phyloP scores from a whole-genome alignment of 768 basidiomycete species.

The Tricholoma bakamatsutake region DNA sequence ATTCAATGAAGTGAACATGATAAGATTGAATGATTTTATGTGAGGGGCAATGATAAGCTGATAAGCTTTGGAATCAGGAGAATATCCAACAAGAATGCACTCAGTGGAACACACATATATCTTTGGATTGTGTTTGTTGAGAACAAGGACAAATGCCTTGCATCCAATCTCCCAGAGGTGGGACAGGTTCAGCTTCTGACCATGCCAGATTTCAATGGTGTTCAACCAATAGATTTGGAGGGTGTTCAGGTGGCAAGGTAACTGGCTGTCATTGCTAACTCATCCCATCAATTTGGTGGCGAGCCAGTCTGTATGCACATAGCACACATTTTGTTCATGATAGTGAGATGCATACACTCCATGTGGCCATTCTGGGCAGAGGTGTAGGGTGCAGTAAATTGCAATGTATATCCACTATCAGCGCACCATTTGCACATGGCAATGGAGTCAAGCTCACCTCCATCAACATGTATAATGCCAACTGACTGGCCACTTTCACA shows the following conservation, averaged over 20 bases:
- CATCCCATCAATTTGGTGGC: conserved; percentile 7
- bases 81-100: conserved; percentile 17
- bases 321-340: conserved; percentile 23
- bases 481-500: too few relatives aligned
- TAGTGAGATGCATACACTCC: conserved; percentile 29
- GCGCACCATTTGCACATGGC: too few relatives aligned
- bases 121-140: conserved; percentile 20
- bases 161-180: conserved; percentile 27
- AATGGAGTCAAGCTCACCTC: too few relatives aligned
- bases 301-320: conserved; percentile 14
- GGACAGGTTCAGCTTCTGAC: conserved; percentile 15
- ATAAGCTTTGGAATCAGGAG: too few relatives aligned
- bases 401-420: conserved; percentile 15
- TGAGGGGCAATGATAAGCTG: too few relatives aligned
- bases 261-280: conserved; percentile 7
- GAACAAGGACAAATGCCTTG: conserved; percentile 19
- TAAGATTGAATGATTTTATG: too few relatives aligned
- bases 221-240: conserved; percentile 4
- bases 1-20: too few relatives aligned
- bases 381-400: conserved; percentile 28
- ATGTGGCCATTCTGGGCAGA: conserved; percentile 31
- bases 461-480: conserved; percentile 5
- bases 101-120: conserved; percentile 16
- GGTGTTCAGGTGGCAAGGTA: too few relatives aligned
- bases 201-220: conserved; percentile 15